phyloP scores from a whole-genome alignment of 345 rosid genomes.

The Brassica nigra region DNA sequence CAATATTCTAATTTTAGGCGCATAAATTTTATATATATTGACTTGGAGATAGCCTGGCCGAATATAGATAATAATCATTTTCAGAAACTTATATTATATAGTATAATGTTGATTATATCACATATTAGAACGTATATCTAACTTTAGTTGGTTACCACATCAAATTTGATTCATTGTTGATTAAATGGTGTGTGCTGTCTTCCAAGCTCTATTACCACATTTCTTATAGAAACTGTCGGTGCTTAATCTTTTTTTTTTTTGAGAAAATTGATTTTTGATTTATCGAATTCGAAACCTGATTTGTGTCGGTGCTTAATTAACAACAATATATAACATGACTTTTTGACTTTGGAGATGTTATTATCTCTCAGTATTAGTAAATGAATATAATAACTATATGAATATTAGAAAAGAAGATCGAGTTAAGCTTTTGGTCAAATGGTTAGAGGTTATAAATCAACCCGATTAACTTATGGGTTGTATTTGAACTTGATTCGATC shows the following conservation, averaged over 20 bases:
- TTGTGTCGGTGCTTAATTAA: conserved; percentile 45
- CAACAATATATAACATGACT: background rate
- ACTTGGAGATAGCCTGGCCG: background rate
- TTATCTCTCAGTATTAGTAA: background rate
- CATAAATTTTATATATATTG: conserved; percentile 2
- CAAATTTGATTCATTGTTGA: conserved; percentile 26
- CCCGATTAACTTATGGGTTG: background rate
- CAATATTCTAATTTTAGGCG: background rate
- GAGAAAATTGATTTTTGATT: no score
- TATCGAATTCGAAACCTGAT: no score
- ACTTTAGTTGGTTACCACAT: conserved; percentile 40
- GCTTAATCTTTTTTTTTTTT: conserved; percentile 5
- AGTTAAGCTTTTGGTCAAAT: background rate
- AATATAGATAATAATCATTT: background rate
- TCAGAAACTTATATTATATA: background rate
- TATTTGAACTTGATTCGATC: background rate
- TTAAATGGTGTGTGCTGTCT: conserved; percentile 30
- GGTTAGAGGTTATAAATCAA: background rate
- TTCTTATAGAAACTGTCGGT: conserved; percentile 51
- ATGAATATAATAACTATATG: background rate
- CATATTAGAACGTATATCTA: background rate
- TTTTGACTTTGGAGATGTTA: background rate
- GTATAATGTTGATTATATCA: background rate
- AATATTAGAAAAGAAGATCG: background rate
- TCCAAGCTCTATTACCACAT: conserved; percentile 44